A percentile compares a stretch with the other conserved stretches of the same genome.
phyloP scores from a whole-genome alignment of 306 rosid genomes.

The Dryas drummondii region DNA sequence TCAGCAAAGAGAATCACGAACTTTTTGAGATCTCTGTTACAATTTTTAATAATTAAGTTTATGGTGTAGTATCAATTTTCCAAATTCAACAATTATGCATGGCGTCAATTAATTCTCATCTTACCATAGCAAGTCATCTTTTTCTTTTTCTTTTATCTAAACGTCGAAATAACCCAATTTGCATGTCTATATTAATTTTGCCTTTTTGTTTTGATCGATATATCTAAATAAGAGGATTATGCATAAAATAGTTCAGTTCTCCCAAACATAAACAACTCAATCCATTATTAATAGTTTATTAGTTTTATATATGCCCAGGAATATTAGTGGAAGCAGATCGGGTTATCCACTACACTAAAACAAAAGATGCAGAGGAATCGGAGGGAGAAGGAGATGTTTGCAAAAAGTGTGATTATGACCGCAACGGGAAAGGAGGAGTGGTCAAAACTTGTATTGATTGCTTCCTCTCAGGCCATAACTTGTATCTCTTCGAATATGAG shows the following conservation, averaged over 20 bases:
- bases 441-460: constrained; percentile 5
- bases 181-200: too few species aligned
- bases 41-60: too few species aligned
- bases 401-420: not conserved
- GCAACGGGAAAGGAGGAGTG: not conserved
- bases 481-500: not conserved
- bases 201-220: too few species aligned
- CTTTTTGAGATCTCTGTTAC: not conserved
- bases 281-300: too few species aligned
- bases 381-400: not conserved
- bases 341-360: not conserved
- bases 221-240: too few species aligned
- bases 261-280: too few species aligned
- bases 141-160: too few species aligned
- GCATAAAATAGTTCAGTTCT: too few species aligned
- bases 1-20: too few species aligned
- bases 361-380: not conserved
- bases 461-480: constrained; percentile 1
- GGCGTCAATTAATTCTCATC: not conserved
- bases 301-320: not conserved
- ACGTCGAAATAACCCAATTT: too few species aligned
- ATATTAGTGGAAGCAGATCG: not conserved
- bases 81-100: not conserved
- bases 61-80: not conserved
- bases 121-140: too few species aligned